These are phyloP conservation scores for Fusarium sp. DNA, from an alignment of 2,329 filamentous ascomycete genomes.

Conservation along the genomic window DNA sequence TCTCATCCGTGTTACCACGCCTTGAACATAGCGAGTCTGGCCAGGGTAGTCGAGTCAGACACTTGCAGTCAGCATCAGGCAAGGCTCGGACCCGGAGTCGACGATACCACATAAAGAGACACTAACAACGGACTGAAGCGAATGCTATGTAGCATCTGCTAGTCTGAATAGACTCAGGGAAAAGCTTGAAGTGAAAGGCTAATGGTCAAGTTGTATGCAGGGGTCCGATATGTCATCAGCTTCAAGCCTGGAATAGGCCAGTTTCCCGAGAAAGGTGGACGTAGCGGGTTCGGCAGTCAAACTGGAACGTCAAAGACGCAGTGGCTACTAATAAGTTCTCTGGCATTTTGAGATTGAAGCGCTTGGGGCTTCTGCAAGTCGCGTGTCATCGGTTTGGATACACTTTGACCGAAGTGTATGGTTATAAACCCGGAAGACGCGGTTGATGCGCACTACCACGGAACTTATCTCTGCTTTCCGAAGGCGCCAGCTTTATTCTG, in stretches of 20 bases:
- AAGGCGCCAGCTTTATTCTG: neutral
- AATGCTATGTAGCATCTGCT: neutral
- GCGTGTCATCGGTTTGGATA: neutral
- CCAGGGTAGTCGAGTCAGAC: neutral
- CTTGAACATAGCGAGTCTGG: neutral
- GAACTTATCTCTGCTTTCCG: neutral
- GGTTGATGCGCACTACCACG: neutral
- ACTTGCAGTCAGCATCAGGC: neutral
- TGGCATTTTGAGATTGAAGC: conserved; percentile 2
- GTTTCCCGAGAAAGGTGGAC: conserved; percentile 7
- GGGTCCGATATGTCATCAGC: conserved; percentile 21
- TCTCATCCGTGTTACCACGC: neutral
- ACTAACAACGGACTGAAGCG: neutral
- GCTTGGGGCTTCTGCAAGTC: neutral
- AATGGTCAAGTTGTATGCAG: conserved; percentile 14
- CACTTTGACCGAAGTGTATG: neutral
- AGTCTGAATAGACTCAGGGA: neutral
- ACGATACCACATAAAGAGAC: neutral
- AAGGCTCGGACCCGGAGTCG: neutral
- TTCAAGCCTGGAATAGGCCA: conserved; percentile 6
- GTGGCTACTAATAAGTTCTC: neutral
- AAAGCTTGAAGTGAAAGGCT: neutral
- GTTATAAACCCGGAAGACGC: neutral
- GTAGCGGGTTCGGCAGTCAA: conserved; percentile 28
- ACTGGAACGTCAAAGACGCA: neutral